Conservation (phyloP, 2,329 filamentous ascomycete genomes). For the Alternaria sp. region DNA sequence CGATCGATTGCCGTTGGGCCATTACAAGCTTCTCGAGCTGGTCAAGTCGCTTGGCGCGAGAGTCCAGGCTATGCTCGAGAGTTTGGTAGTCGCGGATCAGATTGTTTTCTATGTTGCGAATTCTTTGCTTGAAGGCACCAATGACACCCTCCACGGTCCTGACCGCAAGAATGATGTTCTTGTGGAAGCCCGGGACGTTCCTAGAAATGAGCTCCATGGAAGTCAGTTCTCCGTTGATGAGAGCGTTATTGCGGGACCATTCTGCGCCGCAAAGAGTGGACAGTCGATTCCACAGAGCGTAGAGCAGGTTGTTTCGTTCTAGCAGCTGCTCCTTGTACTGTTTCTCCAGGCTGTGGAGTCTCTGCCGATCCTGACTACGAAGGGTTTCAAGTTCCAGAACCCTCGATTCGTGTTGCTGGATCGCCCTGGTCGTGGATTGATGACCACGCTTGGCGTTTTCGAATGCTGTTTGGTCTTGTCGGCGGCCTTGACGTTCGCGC, state of each 20-base stretch:
- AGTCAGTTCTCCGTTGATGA: slow-evolving; percentile 86
- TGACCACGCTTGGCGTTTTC: slow-evolving; percentile 89
- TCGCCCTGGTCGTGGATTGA: slow-evolving; percentile 83
- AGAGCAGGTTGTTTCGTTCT: slow-evolving; percentile 86
- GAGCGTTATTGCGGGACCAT: slow-evolving; percentile 87
- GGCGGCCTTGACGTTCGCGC: slow-evolving; percentile 83
- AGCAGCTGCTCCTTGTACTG: slow-evolving; percentile 84
- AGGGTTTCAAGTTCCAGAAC: slow-evolving; percentile 86
- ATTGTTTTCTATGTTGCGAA: slow-evolving; percentile 85
- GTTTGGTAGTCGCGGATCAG: slow-evolving; percentile 90
- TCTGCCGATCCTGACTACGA: slow-evolving; percentile 77
- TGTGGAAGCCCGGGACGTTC: slow-evolving; percentile 85
- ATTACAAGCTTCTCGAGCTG: slow-evolving; percentile 78
- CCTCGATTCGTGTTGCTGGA: slow-evolving; percentile 82
- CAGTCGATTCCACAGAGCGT: slow-evolving; percentile 88
- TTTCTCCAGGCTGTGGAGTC: slow-evolving; percentile 75
- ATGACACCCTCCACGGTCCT: slow-evolving; percentile 86
- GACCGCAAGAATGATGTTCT: slow-evolving; percentile 84
- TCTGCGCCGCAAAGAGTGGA: slow-evolving; percentile 86
- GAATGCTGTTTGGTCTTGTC: slow-evolving; percentile 84
- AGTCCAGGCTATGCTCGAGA: slow-evolving; percentile 80
- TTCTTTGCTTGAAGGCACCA: slow-evolving; percentile 76
- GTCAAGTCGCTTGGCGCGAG: slow-evolving; percentile 83
- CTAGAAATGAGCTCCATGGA: slow-evolving; percentile 85
- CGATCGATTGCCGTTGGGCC: slow-evolving; percentile 46